Conservation (phyloP, 2,329 filamentous ascomycete species). For the Arthrobotrys conoides region DNA sequence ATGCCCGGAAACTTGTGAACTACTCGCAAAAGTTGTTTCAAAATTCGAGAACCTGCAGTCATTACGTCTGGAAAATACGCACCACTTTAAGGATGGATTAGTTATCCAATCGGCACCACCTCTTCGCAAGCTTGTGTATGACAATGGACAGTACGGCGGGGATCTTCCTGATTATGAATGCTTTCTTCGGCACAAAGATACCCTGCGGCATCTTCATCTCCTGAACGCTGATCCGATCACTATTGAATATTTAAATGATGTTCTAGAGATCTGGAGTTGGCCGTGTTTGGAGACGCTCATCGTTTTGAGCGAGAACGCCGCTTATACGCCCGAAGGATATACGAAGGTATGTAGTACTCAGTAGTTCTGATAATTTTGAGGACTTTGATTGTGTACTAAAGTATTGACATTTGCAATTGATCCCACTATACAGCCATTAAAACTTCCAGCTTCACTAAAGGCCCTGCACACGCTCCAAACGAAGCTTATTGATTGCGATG, state of each 20-base stretch:
- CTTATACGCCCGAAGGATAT: not conserved
- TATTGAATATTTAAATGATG: not conserved
- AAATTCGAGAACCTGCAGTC: not conserved
- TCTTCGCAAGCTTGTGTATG: not conserved
- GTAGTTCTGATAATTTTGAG: no score
- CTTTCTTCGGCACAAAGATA: not conserved
- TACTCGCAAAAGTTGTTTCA: not conserved
- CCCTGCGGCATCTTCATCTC: not conserved
- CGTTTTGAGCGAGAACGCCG: not conserved
- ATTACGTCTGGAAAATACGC: not conserved
- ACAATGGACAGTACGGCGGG: not conserved
- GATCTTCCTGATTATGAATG: not conserved
- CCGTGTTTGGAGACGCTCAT: not conserved
- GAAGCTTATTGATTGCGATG: not conserved
- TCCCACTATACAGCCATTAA: not conserved
- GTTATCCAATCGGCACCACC: not conserved
- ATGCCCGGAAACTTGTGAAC: no score
- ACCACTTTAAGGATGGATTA: not conserved
- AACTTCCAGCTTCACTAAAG: not conserved
- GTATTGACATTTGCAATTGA: not conserved
- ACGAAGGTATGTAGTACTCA: no score
- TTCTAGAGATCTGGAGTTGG: not conserved
- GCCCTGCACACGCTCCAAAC: not conserved
- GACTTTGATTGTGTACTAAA: not conserved
- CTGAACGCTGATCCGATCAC: not conserved